Evolutionary conservation across 129 eudicot species (phyloP), one percentile per base, ranked within the genome.

Genomic region (Erigeron canadensis): DNA sequence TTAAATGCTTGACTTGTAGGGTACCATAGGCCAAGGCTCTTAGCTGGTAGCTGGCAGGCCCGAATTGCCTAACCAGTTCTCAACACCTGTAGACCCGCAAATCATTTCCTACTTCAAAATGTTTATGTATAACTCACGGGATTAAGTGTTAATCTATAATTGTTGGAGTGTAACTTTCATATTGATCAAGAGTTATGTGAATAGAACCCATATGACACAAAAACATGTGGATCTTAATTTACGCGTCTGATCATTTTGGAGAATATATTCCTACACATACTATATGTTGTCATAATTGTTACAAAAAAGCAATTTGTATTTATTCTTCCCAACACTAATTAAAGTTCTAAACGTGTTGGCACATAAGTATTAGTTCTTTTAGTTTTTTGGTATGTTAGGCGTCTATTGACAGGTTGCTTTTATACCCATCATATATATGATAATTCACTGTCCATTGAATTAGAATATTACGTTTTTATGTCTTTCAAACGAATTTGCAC

Each of bases 261-360:
- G 60, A 75, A 75, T 58, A 75, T n/a, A 66, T 75, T 67, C 74
- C 46, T 42, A 67, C 60, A 18, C 45, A n/a, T n/a, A n/a, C n/a
- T n/a, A n/a, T 48, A 57, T 56, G 61, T 34, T 58, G 17, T 43
- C 40, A 5, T 66, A 66, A 55, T 66, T 57, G 53, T 9, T 56
- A 28, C 8, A 13, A 65, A 13, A 65, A 53, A 65, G 42, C 42
- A 62, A 56, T 17, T 45, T 45, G 51, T 39, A 17, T 61, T 8
- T 75, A 44, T 66, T 66, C 73, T 21, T 63, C 47, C 67, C 28
- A 34, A 72, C 37, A 56, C 64, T n/a, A 16, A 40, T 73, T 73
- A 53, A 65, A 64, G 62, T 21, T 56, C 37, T n/a, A 56, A 65
- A 65, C 15, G 22, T 57, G 21, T 22, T 57, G 47, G 64, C 56